These are phyloP conservation scores for Colletotrichum abscissum DNA, from an alignment of 2,329 filamentous ascomycete species.

Conservation along the genomic window DNA sequence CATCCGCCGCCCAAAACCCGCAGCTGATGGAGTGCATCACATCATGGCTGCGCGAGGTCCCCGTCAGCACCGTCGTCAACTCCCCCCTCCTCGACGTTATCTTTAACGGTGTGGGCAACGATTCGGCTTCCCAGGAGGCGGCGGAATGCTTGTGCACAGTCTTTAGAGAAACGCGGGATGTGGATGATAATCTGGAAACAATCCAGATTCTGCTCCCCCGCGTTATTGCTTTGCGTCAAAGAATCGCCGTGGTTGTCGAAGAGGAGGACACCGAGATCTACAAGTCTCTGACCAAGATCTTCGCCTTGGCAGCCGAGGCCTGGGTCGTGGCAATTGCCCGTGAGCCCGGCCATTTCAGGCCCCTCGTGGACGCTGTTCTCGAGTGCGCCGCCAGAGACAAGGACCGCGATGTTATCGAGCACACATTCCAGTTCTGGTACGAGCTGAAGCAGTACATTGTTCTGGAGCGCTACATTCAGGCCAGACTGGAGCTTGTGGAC, in stretches of 20 bases:
- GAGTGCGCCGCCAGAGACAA: conserved; percentile 90
- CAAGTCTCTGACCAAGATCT: conserved; percentile 89
- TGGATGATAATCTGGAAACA: conserved; percentile 86
- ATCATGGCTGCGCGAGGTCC: conserved; percentile 95
- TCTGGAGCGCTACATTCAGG: conserved; percentile 87
- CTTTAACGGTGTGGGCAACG: conserved; percentile 79
- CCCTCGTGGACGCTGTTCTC: conserved; percentile 89
- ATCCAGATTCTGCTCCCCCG: conserved; percentile 88
- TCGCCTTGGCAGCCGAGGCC: conserved; percentile 91
- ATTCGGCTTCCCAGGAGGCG: conserved; percentile 85
- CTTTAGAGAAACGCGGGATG: conserved; percentile 90
- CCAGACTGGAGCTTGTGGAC: conserved; percentile 80
- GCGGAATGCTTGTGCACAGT: conserved; percentile 94
- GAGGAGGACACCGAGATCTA: conserved; percentile 88
- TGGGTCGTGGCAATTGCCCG: conserved; percentile 95
- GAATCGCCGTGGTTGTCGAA: conserved; percentile 78
- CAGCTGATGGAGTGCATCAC: conserved; percentile 95
- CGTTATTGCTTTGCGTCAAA: conserved; percentile 80
- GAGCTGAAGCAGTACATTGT: conserved; percentile 97
- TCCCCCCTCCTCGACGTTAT: conserved; percentile 87
- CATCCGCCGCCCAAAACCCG: conserved; percentile 83
- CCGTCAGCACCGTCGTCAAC: conserved; percentile 82
- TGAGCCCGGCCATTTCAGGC: conserved; percentile 82
- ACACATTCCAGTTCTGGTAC: conserved; percentile 98
- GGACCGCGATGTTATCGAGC: conserved; percentile 90